Conservation (phyloP, 139 green algal genomes). For the Ostreobium quekettii region DNA sequence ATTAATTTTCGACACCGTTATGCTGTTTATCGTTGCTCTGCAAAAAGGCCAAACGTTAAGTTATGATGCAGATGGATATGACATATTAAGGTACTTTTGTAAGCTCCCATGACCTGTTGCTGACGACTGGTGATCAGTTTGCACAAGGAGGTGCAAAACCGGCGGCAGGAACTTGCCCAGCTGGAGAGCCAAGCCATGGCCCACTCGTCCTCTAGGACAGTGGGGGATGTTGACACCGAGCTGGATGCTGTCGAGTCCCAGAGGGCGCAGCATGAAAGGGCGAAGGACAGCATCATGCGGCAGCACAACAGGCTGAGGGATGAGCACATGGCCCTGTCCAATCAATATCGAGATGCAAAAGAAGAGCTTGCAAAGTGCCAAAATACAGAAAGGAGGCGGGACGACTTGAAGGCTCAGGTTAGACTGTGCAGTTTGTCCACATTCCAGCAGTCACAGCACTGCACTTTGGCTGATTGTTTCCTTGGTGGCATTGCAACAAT, state of each 20-base stretch:
- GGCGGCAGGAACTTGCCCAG: constrained; percentile 18
- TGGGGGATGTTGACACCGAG: constrained; percentile 21
- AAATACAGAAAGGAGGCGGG: background rate
- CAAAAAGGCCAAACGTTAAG: no score
- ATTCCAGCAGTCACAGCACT: no score
- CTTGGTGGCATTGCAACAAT: no score
- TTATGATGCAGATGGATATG: no score
- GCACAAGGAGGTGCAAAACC: constrained; percentile 23
- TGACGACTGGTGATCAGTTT: no score
- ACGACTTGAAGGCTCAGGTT: background rate
- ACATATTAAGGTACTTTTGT: no score
- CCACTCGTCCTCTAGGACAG: background rate
- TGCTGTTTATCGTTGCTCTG: no score
- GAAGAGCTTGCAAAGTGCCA: background rate
- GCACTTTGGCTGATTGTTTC: no score
- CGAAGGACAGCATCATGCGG: constrained; percentile 28
- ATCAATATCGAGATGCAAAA: background rate
- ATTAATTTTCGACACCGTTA: no score
- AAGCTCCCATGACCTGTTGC: no score
- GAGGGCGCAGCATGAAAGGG: constrained; percentile 21
- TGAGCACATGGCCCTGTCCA: background rate
- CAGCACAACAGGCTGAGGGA: constrained; percentile 26
- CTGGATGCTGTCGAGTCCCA: constrained; percentile 34
- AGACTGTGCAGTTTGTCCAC: no score
- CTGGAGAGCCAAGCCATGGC: background rate